Evolutionary conservation across 108 stramenopile genomes (phyloP), one percentile per base, ranked within the genome.

Genomic region (Mediolabrus comicus): DNA sequence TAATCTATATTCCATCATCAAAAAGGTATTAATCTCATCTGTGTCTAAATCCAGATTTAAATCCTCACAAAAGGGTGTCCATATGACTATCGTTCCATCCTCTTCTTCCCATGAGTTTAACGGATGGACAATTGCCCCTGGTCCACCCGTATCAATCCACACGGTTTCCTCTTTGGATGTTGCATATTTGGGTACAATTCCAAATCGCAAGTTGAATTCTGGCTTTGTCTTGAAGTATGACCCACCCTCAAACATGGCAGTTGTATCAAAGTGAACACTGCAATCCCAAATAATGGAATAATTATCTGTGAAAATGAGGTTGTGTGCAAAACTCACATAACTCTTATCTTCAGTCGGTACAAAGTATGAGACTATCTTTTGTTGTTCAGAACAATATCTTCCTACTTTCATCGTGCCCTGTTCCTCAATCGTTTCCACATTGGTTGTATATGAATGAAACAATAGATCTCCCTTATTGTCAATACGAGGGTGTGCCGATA

Each of bases 71-170:
- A 69, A 35, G 17, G 79, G 79, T 16, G 69, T 63, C 79, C 79
- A 80, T 13, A 80, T 33, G 27, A 60, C 39, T 14, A 41, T 14
- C 59, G 43, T 38, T 17, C 67, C 61, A 46, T 62, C 28, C 32
- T 43, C 27, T 36, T 80, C 79, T 57, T 80, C 79, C 79, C 79
- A 80, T 27, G 79, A 67, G 59, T 80, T 67, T 10, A 80, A 53
- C 6, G 79, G 74, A 39, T 80, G 79, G 3, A 80, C 61, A 34
- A 75, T 70, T 11, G 69, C 79, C 26, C 73, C 72, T 16, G 63
- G 26, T 30, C 68, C 71, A 46, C 73, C 73, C 4, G 67, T 55
- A 53, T 80, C 79, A 22, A 80, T 62, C 67, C 71, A 72, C 39
- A 75, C 57, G 17, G 68, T 67, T 41, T 68, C 67, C 22, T 68